Conservation (phyloP, 2,329 filamentous ascomycete species). For the Exophiala calicioides region DNA sequence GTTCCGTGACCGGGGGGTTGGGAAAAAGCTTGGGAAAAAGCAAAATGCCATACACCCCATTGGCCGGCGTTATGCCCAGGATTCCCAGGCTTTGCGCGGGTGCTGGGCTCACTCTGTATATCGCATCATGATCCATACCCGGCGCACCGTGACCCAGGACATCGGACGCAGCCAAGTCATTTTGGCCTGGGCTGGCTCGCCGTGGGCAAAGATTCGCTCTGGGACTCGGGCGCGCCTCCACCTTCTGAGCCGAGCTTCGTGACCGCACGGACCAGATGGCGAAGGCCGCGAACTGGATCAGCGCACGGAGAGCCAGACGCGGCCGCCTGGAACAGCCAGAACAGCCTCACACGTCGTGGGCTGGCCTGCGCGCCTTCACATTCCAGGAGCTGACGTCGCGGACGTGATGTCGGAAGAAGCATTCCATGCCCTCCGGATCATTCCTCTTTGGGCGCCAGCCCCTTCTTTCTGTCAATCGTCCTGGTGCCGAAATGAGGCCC, state of each 20-base stretch:
- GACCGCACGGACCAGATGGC: conserved; percentile 9
- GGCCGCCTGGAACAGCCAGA: conserved; percentile 14
- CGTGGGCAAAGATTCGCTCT: too few species aligned
- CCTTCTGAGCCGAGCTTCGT: too few species aligned
- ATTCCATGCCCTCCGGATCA: background rate
- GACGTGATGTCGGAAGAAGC: conserved; percentile 15
- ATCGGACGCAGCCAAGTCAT: too few species aligned
- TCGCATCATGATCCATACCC: conserved; percentile 4
- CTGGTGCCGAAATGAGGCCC: conserved; percentile 21
- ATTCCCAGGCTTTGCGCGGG: background rate
- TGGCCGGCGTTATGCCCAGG: background rate
- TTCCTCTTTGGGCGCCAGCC: conserved; percentile 15
- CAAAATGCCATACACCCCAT: background rate
- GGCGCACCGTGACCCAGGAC: too few species aligned
- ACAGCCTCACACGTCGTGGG: conserved; percentile 4
- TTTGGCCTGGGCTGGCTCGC: too few species aligned
- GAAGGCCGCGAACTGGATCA: conserved; percentile 10
- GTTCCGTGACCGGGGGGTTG: background rate
- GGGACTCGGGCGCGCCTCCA: too few species aligned
- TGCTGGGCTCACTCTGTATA: background rate
- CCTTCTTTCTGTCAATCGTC: conserved; percentile 12
- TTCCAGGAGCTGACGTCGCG: conserved; percentile 17
- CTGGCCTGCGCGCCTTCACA: conserved; percentile 8
- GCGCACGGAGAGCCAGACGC: too few species aligned
- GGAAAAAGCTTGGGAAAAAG: conserved; percentile 6